Evolutionary conservation across 2,329 filamentous ascomycete species (phyloP), one percentile per base, ranked within the genome.

Genomic region (Ustilaginoidea virens): DNA sequence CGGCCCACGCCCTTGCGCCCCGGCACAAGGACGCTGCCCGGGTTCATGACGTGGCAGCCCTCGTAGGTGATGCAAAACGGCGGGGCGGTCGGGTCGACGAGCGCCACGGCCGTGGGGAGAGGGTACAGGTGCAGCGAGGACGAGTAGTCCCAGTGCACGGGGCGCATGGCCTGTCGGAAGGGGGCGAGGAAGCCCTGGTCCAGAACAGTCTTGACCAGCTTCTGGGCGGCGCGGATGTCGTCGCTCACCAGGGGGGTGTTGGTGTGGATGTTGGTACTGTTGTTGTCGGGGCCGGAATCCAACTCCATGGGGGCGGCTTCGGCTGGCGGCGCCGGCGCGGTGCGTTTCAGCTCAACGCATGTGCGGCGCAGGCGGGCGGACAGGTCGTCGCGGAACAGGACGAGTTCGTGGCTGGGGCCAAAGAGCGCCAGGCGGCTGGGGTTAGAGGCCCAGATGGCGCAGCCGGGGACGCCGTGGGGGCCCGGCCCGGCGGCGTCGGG

Each of bases 11-110:
- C 73, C 37, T 72, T 69, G 30, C 74, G 65, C 1, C 75, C 77
- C 1, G 69, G 60, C 0, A 81, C 74, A 15, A 92, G 64, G 28
- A 98, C 53, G 27, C 68, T 65, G 5, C 85, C 83, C 0, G 90
- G 86, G 49, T 98, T 98, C 69, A 98, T 76, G 19, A 94, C 86
- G 56, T 90, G 81, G 46, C 90, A 96, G 0, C 86, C 87, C 52
- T 93, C 87, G 46, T 96, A 96, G 10, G 81, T 92, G 38, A 94
- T 61, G 30, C 78, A 79, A 45, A 93, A 98, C 0, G 83, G 67
- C 10, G 80, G 75, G 7, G 78, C 75, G 23, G 86, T 81, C 0
- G 78, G 63, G 53, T 98, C 90, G 2, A 83, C 76, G 4, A 98
- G 56, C 11, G 92, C 70, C 45, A 96, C 60, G 1, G 80, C 74